These are phyloP conservation scores for Melampsora larici-populina DNA, from an alignment of 1,284 basidiomycete genomes.

Conservation along the genomic window DNA sequence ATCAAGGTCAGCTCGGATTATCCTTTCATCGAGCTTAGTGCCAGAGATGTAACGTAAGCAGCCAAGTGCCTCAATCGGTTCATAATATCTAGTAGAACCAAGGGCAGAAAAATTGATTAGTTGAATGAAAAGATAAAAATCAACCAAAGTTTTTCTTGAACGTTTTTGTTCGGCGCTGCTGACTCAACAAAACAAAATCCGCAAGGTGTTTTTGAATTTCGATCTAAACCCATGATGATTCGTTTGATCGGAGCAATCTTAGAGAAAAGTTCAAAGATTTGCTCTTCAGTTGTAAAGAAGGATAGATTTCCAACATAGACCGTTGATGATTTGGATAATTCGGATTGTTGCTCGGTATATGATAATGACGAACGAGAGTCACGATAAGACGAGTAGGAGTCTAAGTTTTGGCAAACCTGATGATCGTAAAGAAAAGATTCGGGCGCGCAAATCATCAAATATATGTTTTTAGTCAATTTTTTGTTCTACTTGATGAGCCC, in stretches of 20 bases:
- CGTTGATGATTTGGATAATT: constrained; percentile 58
- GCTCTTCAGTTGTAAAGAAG: constrained; percentile 87
- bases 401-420: constrained; percentile 43
- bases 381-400: constrained; percentile 52
- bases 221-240: constrained; percentile 98
- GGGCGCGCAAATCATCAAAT: background rate
- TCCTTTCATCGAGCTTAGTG: constrained; percentile 97
- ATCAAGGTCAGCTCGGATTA: constrained; percentile 96
- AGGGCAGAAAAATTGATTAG: background rate
- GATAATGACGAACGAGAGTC: constrained; percentile 53
- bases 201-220: constrained; percentile 96
- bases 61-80: constrained; percentile 86
- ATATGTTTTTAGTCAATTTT: too few species aligned
- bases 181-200: constrained; percentile 97
- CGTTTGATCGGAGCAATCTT: constrained; percentile 91
- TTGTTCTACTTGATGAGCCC: too few species aligned
- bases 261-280: constrained; percentile 96
- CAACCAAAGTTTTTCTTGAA: background rate
- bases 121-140: constrained; percentile 2
- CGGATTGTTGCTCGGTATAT: constrained; percentile 56
- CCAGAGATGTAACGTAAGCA: constrained; percentile 91
- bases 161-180: constrained; percentile 39
- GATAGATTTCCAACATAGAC: constrained; percentile 90
- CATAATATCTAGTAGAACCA: constrained; percentile 66
- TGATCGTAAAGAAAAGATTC: background rate